Evolutionary conservation across 371 early-diverging fungal species (phyloP).

Genomic region (Sporodiniella umbellata): DNA sequence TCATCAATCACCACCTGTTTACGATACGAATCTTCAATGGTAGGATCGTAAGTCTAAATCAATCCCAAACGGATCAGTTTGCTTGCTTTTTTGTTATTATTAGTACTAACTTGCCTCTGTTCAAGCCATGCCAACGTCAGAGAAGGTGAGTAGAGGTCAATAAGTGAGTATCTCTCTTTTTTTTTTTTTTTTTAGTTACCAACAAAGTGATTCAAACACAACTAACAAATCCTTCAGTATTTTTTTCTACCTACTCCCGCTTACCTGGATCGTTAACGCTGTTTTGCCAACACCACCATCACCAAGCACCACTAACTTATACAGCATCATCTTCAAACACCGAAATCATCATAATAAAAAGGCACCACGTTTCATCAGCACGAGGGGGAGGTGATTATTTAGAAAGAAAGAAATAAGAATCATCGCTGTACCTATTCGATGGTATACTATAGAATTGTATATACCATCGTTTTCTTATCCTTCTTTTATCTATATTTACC

Average conservation of each 20-base stretch:
- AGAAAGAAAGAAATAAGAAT: not conserved
- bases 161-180: not conserved
- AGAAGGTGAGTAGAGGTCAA: too few relatives aligned
- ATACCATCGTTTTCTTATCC: too few relatives aligned
- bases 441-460: too few relatives aligned
- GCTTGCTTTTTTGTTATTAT: too few relatives aligned
- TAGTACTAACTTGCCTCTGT: too few relatives aligned
- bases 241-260: not conserved
- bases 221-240: conserved; percentile 22
- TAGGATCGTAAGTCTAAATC: conserved; percentile 41
- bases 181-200: conserved; percentile 33
- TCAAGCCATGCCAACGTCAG: too few relatives aligned
- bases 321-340: conserved; percentile 50
- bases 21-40: conserved; percentile 45
- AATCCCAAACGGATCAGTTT: too few relatives aligned
- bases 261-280: conserved; percentile 35
- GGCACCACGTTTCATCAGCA: not conserved
- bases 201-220: conserved; percentile 76
- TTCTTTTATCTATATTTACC: too few relatives aligned
- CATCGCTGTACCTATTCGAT: too few relatives aligned
- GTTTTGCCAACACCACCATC: conserved; percentile 58
- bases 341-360: not conserved
- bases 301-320: conserved; percentile 54
- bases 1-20: conserved; percentile 89
- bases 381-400: not conserved